A percentile compares a stretch with the other conserved stretches of the same genome.
Evolutionary conservation across 2,329 filamentous ascomycete genomes (phyloP).

Genomic region (Phyllosticta ampelicida): DNA sequence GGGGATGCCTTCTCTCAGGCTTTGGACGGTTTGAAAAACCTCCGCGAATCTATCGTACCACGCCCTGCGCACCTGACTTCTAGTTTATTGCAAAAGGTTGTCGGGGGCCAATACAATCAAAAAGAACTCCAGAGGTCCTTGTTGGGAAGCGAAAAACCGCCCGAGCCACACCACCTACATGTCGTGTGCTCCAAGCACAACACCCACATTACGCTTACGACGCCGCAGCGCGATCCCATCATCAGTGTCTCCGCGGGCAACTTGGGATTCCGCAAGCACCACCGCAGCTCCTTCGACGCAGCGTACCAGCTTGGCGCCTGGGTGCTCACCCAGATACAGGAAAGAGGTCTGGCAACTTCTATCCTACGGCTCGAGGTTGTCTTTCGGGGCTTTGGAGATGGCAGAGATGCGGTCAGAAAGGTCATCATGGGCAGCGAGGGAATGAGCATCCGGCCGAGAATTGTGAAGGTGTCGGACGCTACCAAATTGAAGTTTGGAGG

Average conservation of each 20-base stretch:
- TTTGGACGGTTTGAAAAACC: too few relatives aligned
- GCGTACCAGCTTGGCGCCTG: constrained; percentile 83
- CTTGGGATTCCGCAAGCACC: constrained; percentile 79
- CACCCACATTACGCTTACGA: constrained; percentile 82
- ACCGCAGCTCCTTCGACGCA: constrained; percentile 75
- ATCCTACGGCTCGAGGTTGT: constrained; percentile 74
- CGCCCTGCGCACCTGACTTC: background rate
- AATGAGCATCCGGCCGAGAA: constrained; percentile 58
- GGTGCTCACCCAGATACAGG: constrained; percentile 72
- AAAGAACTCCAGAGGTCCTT: background rate
- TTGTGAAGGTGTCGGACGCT: constrained; percentile 70
- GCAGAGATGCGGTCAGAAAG: constrained; percentile 83
- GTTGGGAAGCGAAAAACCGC: background rate
- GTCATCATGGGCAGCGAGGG: constrained; percentile 81
- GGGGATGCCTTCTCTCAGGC: too few relatives aligned
- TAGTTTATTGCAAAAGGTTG: background rate
- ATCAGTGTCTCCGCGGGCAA: constrained; percentile 75
- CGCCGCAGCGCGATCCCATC: constrained; percentile 67
- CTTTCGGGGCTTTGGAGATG: constrained; percentile 73
- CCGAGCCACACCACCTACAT: constrained; percentile 72
- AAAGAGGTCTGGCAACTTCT: too few relatives aligned
- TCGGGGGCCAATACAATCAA: background rate
- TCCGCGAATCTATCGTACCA: too few relatives aligned
- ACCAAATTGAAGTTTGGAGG: constrained; percentile 95
- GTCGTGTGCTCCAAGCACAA: constrained; percentile 87